Base-by-base conservation (phyloP, 1,284 basidiomycete species). In the Puccinia triticina region DNA sequence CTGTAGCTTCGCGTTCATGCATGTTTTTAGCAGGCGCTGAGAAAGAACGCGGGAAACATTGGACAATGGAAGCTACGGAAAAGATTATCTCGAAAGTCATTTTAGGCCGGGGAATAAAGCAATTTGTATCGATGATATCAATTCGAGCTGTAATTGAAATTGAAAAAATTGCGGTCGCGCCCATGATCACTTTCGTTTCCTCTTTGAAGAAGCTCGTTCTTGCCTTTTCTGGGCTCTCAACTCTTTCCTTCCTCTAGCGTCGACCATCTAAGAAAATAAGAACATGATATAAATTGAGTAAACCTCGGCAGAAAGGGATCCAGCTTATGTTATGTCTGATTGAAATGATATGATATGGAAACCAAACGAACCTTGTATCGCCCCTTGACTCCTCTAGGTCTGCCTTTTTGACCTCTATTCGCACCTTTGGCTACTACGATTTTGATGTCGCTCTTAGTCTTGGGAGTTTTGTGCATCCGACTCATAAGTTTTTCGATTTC, bases 321-420 rank as follows among this genome's bases (percentile, higher is more conserved):
- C 43, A 67, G 16, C 11, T 3, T 21, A 18, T 16, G 32, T 21
- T 11, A 48, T 29, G 37, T 53, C 34, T 43, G 53, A 34, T 92
- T 90, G 53, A 94, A 61, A 32, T 75, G 50, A n/a, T 29, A 14
- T 37, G 37, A 10, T 2, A 64, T 32, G 59, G 57, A 82, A 59
- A 55, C 2, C 14, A 76, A 10, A 40, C 82, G 77, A 21, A 85
- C 82, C 76, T 85, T 87, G 85, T 88, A 89, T 53, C 88, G 86
- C 66, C 88, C 97, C 89, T 97, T 98, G 83, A 98, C 92, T 84
- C 97, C 97, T 88, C 93, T 97, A 29, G 97, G 97, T 83, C 97
- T 89, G 12, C 97, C 97, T 89, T 96, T 93, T 85, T 96, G 87
- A 79, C 94, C 97, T 86, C 91, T 93, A 87, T 97, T 93, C 26